Base-by-base conservation (phyloP, 1,139 yeast species). In the Geotrichum histeridarum region DNA sequence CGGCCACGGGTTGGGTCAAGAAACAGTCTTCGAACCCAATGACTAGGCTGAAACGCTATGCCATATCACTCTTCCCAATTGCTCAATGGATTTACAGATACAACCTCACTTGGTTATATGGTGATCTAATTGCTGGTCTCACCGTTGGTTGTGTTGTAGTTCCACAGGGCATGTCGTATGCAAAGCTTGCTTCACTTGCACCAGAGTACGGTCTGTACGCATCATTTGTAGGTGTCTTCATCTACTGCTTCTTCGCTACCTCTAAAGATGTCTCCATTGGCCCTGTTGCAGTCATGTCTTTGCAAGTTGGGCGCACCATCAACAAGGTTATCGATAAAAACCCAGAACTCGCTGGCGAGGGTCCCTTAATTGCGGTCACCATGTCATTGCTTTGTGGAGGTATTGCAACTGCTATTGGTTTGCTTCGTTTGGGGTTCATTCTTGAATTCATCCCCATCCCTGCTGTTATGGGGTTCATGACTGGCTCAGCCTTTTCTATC, bases 81-180 rank as follows among this genome's bases (percentile, higher is more conserved):
- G 70, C 81, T 1, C 73, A 75, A 22, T 90, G 98, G 98, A 82
- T 90, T 54, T 79, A 85, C 59, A 87, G 89, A 65, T 91, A 90
- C 71, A 91, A 91, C 66, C 66, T 76, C 14, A 77, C 77, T 47
- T 91, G 97, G 97, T 74, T 85, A 18, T 80, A 82, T 58, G 81
- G 91, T 48, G 98, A 91, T 70, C 70, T 90, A 59, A 83, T 90
- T 58, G 96, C 98, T 1, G 97, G 97, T 67, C 77, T 91, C 57
- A 87, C 97, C 2, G 96, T 90, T 12, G 97, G 97, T 46, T 83
- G 87, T 60, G 97, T 91, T 17, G 78, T 90, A 63, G 96, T 91
- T 33, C 97, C 98, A 2, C 98, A 91, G 71, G 84, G 94, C 8
- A 90, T 91, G 97, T 89, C 96, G 0, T 91, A 91, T 67, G 97